Base-by-base conservation (phyloP, 1,284 basidiomycete genomes). In the Chalciporus sp. region DNA sequence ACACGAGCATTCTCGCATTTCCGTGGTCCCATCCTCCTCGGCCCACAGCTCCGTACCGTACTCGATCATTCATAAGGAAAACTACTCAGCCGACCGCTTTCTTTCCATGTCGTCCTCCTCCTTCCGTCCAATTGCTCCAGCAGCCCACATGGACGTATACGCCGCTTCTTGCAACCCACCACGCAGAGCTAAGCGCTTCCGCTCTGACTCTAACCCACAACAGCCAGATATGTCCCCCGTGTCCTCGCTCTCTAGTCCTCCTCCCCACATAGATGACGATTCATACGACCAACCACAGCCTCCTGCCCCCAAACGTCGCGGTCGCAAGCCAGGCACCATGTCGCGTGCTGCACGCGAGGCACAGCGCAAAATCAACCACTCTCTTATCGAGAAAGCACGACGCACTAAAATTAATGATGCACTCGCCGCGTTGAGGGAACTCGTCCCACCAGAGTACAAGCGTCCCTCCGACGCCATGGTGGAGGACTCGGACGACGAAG, bases 331-430 rank as follows among this genome's bases (percentile, higher is more conserved):
- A 0, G 83, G 83, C 5, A 76, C 81, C 11, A 68, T 87, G 46
- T 87, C 88, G 12, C 85, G 87, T 56, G 79, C 82, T 7, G 87
- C 86, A 29, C 79, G 89, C 50, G 88, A 90, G 69, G 81, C 86
- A 2, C 85, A 87, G 70, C 85, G 90, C 54, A 88, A 90, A 66
- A 80, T 90, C 42, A 91, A 91, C 68, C 90, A 92, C 63, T 90
- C 87, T 10, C 84, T 90, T 53, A 92, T 92, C 67, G 90, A 92
- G 72, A 90, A 92, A 63, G 85, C 89, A 0, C 76, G 90, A 16
- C 77, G 90, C 33, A 91, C 88, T 2, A 92, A 91, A 76, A 92
- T 92, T 57, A 92, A 92, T 66, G 86, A 90, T 45, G 87, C 90
- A 1, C 78, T 92, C 9, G 76, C 85, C 5, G 81, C 82, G 1